A percentile compares a stretch with the other conserved stretches of the same genome.
Evolutionary conservation across 75 land plant genomes (phyloP).

Genomic region (Cupressus sempervirens): DNA sequence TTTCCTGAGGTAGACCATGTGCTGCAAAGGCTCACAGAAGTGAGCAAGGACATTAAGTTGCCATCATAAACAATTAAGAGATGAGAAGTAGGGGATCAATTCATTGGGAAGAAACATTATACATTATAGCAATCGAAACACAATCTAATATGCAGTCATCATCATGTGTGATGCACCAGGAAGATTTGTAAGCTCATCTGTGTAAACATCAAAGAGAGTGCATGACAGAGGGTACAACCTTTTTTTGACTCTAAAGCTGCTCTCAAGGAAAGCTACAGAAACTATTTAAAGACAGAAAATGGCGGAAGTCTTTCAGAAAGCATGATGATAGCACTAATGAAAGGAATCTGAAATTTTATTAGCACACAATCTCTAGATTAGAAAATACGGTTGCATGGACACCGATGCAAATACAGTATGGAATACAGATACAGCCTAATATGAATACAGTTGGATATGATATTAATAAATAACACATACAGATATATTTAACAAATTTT

Average conservation of each 20-base stretch:
- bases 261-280: not conserved
- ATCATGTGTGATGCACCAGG: not conserved
- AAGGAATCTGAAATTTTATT: not conserved
- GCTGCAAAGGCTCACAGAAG: not conserved
- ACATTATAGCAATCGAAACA: not conserved
- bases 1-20: too few species aligned
- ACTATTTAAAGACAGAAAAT: not conserved
- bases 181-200: not conserved
- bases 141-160: not conserved
- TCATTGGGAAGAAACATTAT: not conserved
- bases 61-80: not conserved
- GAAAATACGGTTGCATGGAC: too few species aligned
- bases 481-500: too few species aligned
- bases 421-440: too few species aligned
- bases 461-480: too few species aligned
- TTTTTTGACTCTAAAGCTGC: not conserved
- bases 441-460: too few species aligned
- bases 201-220: not conserved
- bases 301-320: not conserved
- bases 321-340: not conserved
- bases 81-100: not conserved
- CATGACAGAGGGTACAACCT: not conserved
- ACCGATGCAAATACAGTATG: too few species aligned
- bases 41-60: not conserved
- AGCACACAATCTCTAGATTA: not conserved